Evolutionary conservation across 345 rosid species (phyloP).

Genomic region (Zanthoxylum bungeanum): DNA sequence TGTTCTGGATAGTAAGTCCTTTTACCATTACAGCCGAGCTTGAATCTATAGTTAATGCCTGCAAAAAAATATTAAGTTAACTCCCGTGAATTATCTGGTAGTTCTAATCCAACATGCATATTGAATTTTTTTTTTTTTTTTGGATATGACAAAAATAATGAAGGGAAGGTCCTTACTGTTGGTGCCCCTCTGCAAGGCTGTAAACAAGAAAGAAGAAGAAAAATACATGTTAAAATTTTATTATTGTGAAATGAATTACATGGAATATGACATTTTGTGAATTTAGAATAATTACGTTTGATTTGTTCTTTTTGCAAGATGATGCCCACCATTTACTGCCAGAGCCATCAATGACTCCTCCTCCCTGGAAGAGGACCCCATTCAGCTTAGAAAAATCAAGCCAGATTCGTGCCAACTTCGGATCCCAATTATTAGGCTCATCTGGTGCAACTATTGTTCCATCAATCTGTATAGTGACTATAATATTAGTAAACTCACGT

Average conservation of each 20-base stretch:
- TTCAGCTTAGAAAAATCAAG: conserved; percentile 80
- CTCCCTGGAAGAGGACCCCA: conserved; percentile 74
- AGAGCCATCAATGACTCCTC: conserved; percentile 91
- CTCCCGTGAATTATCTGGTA: neutral
- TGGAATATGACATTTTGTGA: conserved; percentile 5
- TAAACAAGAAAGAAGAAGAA: conserved; percentile 24
- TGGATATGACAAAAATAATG: conserved; percentile 8
- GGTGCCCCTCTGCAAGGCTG: conserved; percentile 98
- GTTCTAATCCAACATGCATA: neutral
- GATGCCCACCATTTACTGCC: conserved; percentile 99
- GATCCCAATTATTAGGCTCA: conserved; percentile 89
- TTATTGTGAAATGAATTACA: conserved; percentile 10
- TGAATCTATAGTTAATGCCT: conserved; percentile 93
- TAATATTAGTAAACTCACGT: neutral
- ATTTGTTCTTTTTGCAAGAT: conserved; percentile 91
- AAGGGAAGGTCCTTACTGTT: conserved; percentile 44
- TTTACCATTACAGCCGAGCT: conserved; percentile 69
- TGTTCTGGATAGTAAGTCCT: conserved; percentile 80
- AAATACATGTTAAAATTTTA: conserved; percentile 20
- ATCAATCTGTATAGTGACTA: conserved; percentile 58
- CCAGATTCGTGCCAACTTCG: conserved; percentile 60
- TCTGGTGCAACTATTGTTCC: conserved; percentile 91
- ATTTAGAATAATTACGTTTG: conserved; percentile 52
- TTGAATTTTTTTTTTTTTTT: conserved; percentile 11
- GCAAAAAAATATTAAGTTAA: conserved; percentile 27